Evolutionary conservation across 176 grass and related monocot species (phyloP), one percentile per base, ranked within the genome.

Genomic region (Echinochloa phyllopogon): DNA sequence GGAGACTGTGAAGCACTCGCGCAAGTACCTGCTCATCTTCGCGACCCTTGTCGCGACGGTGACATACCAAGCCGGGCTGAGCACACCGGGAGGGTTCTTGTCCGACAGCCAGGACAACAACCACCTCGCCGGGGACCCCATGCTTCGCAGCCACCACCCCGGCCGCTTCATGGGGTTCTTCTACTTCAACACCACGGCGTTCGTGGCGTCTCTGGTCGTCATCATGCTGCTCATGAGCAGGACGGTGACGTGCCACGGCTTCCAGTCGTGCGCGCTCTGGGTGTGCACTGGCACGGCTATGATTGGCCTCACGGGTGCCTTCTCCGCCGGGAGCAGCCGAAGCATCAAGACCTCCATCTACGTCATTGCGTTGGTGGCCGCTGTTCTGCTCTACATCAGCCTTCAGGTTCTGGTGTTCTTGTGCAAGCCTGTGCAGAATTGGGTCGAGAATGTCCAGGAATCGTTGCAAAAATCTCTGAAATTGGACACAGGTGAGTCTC

Each of bases 101-200:
- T 73, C 52, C 0, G 77, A 25, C 44, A 76, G 43, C 23, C n/a
- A 76, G 8, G 62, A 4, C 33, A 1, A 8, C 43, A 4, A 58
- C 25, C 81, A 79, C 77, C 53, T 50, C 13, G 81, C 91, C 70
- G 88, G 85, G 24, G 69, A 80, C 48, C 69, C 53, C 53, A 25
- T 79, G 69, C 87, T 89, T 61, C 61, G 67, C 0, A 17, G 27
- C 48, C 57, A 73, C 44, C 65, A 85, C 10, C 50, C 50, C 7
- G 40, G 38, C 16, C 87, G 82, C 38, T 89, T 89, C 82, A 76
- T 81, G 82, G 61, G 33, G 8, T 81, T 89, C 87, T 89, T 89
- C 87, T 85, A 89, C 82, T 76, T 74, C 87, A 89, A 89, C 77
- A 89, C 87, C 37, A 85, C 77, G 33, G 82, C 87, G 23, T 89